Percentiles rank a stretch among this genome's conserved stretches.
Evolutionary conservation across 768 basidiomycete genomes (phyloP).

Genomic region (Naganishia friedmannii): DNA sequence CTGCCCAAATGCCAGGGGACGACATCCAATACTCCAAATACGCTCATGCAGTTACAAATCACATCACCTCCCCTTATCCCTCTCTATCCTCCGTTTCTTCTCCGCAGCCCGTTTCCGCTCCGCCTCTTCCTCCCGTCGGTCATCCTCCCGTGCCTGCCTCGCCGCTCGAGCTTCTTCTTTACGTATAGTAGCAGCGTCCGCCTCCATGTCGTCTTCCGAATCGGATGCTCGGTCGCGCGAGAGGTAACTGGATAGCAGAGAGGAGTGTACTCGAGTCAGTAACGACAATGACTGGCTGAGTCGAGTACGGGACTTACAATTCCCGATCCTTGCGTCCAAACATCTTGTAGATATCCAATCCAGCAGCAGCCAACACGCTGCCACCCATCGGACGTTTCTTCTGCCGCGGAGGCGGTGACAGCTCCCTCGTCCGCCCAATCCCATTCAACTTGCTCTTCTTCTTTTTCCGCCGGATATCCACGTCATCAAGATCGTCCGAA

Average conservation of each 20-base stretch:
- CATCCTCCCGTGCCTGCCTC: constrained; percentile 28
- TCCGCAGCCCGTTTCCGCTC: constrained; percentile 19
- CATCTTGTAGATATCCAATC: constrained; percentile 28
- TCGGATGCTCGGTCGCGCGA: constrained; percentile 11
- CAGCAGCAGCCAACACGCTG: constrained; percentile 28
- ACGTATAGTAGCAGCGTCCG: constrained; percentile 26
- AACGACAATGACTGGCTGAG: too few relatives aligned
- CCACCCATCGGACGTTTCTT: constrained; percentile 21
- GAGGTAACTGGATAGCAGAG: constrained; percentile 22
- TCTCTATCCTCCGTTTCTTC: constrained; percentile 21
- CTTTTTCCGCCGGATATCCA: constrained; percentile 14
- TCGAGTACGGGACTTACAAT: constrained; percentile 11
- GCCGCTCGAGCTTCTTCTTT: constrained; percentile 32
- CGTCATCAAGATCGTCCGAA: constrained; percentile 27
- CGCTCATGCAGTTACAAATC: background rate
- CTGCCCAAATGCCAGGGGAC: too few relatives aligned
- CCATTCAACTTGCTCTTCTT: background rate
- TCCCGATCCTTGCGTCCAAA: constrained; percentile 27
- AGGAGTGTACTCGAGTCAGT: too few relatives aligned
- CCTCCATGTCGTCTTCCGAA: constrained; percentile 31
- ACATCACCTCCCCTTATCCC: constrained; percentile 17
- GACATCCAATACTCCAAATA: background rate
- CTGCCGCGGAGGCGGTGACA: constrained; percentile 9
- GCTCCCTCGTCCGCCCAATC: constrained; percentile 12
- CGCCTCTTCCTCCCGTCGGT: constrained; percentile 20